Evolutionary conservation across 345 rosid genomes (phyloP), one percentile per base, ranked within the genome.

Genomic region (Gossypium sturtianum): DNA sequence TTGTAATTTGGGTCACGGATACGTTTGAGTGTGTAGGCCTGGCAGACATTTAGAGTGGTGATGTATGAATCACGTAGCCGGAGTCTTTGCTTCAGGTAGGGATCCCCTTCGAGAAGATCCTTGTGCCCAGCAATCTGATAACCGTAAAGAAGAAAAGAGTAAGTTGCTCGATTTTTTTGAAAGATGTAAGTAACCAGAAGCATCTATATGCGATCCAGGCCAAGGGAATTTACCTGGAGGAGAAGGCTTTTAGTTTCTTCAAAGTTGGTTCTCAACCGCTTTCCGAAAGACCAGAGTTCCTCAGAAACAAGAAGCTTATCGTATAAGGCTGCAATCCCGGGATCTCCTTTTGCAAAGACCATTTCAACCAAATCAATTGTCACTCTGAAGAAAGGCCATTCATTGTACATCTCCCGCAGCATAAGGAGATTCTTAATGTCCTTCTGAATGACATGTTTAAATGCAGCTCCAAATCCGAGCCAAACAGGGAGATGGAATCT

Each of bases 261-360:
- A 70, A 79, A 91, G 80, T 89, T 83, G 19, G 79, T 63, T 82
- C 97, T 89, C 84, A 95, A 77, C 56, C 74, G 81, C 77, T 89
- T 86, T 47, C 98, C 99, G 45, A 95, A 91, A 2, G 89, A 79
- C 91, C 92, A 86, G 13, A 95, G 74, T 12, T 93, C 97, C 74
- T 86, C 51, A 6, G 97, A 95, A 64, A 95, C 99, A 23, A 95
- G 98, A 66, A 95, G 98, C 67, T 86, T 87, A 71, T 95, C 99
- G 25, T 81, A 89, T 83, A 90, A 68, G 69, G 96, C 91, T 17
- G 99, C 98, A 9, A 95, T 95, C 38, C 93, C 93, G 0, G 96
- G 98, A 81, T 93, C 93, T 76, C 97, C 99, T 86, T 95, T 95
- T 70, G 99, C 99, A 4, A 95, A 95, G 79, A 95, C 99, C 99